Base-by-base conservation (phyloP, 2,329 filamentous ascomycete species). In the Ceratocystis lukuohia region DNA sequence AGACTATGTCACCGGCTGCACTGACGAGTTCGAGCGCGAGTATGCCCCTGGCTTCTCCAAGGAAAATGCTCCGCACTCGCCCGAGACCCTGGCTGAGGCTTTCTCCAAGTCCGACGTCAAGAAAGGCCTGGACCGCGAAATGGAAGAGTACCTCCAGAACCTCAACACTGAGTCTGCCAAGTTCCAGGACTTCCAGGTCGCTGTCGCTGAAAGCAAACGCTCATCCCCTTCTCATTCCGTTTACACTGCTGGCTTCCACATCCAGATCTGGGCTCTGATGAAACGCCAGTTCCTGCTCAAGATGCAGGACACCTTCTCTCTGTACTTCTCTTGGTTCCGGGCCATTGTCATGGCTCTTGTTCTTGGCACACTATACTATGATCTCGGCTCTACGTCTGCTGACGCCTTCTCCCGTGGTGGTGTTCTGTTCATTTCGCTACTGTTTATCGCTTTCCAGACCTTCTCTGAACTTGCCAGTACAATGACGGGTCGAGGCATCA, bases 401-500 rank as follows among this genome's bases (percentile, higher is more conserved):
- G 89, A 86, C 48, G 88, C 89, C 2, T 95, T 94, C 75, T 88
- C 86, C 70, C 85, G 90, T 73, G 89, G 89, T 69, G 90, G 89
- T 77, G 82, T 93, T 1, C 78, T 95, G 63, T 95, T 95, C 76
- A 84, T 91, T 65, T 79, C 88, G 25, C 81, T 95, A 1, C 77
- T 95, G 3, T 93, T 93, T 80, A 93, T 93, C 74, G 88, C 88
- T n/a, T 93, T 95, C 75, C 86, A 91, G 72, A 88, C 90, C 28
- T 92, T 94, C 72, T 84, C 87, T 0, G 90, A 95, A 74, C 76
- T 96, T 0, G 87, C 82, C 0, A 80, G 82, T 10, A 88, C 87
- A 1, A 93, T 94, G 88, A 77, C 86, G 17, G 89, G 87, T 0
- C 82, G 91, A 7, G 81, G 86, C 0, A 88, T 95, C 46, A 82